Evolutionary conservation across 2,329 filamentous ascomycete species (phyloP).

Genomic region (Botrytis byssoidea): DNA sequence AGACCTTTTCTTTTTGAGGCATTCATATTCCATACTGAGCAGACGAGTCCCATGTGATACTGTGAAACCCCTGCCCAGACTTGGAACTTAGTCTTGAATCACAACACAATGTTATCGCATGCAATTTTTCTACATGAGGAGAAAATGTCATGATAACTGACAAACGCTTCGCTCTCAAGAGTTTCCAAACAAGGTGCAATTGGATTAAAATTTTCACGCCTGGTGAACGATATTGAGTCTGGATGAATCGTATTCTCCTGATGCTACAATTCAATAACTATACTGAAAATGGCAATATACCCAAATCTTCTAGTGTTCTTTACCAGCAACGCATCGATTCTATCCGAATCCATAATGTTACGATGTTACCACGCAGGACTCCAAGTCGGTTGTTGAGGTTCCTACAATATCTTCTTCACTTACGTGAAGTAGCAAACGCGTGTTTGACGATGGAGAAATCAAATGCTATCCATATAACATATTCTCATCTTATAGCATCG

Average conservation of each 20-base stretch:
- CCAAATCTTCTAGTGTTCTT: too few relatives aligned
- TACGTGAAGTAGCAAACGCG: not conserved
- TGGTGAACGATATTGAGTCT: too few relatives aligned
- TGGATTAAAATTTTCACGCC: too few relatives aligned
- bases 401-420: too few relatives aligned
- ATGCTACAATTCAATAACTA: not conserved
- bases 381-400: not conserved
- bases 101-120: not conserved
- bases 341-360: not conserved
- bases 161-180: too few relatives aligned
- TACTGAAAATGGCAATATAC: not conserved
- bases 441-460: not conserved
- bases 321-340: too few relatives aligned
- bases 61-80: not conserved
- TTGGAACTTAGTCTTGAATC: not conserved
- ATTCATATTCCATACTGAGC: not conserved
- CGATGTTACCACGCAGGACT: not conserved
- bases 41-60: not conserved
- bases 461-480: not conserved
- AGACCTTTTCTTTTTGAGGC: too few relatives aligned
- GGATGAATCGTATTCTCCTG: not conserved
- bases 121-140: too few relatives aligned
- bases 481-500: not conserved
- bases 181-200: not conserved
- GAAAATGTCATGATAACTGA: not conserved